Conservation (phyloP, 768 basidiomycete species). For the Podaxis sp. region DNA sequence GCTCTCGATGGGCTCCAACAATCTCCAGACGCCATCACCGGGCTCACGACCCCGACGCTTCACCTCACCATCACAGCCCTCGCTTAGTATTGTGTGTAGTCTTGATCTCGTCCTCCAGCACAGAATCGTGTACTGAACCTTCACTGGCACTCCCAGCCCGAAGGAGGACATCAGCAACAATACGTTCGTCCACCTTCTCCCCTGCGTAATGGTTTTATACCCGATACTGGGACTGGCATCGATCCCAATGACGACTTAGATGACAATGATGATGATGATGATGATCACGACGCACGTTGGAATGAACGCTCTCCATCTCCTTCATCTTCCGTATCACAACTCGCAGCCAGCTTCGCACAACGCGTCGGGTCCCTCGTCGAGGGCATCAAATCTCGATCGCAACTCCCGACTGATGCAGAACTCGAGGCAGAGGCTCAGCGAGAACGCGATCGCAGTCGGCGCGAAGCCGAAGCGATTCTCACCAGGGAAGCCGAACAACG, state of each 20-base stretch:
- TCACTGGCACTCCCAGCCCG: slow-evolving; percentile 26
- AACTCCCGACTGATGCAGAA: slow-evolving; percentile 66
- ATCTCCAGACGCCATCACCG: slow-evolving; percentile 15
- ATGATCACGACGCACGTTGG: slow-evolving; percentile 20
- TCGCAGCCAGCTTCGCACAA: slow-evolving; percentile 72
- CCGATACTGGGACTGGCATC: slow-evolving; percentile 55
- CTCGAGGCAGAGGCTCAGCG: slow-evolving; percentile 76
- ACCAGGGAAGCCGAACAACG: slow-evolving; percentile 68
- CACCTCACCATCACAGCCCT: slow-evolving; percentile 21
- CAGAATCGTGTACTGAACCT: neutral
- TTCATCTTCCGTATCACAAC: slow-evolving; percentile 65
- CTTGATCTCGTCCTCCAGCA: neutral
- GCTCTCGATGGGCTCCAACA: slow-evolving; percentile 17
- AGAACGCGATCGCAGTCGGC: slow-evolving; percentile 70
- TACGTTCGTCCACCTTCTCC: slow-evolving; percentile 65
- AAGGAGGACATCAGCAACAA: slow-evolving; percentile 28
- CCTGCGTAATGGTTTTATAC: slow-evolving; percentile 57
- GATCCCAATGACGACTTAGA: slow-evolving; percentile 43
- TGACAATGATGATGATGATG: slow-evolving; percentile 38
- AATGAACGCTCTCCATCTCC: slow-evolving; percentile 54
- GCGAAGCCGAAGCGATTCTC: slow-evolving; percentile 76
- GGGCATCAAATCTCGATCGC: slow-evolving; percentile 39
- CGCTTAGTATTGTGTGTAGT: slow-evolving; percentile 9
- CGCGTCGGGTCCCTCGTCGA: slow-evolving; percentile 67
- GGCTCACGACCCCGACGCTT: slow-evolving; percentile 22